Conservation (phyloP, 2,329 filamentous ascomycete species). For the Macrophomina pseudophaseolina region DNA sequence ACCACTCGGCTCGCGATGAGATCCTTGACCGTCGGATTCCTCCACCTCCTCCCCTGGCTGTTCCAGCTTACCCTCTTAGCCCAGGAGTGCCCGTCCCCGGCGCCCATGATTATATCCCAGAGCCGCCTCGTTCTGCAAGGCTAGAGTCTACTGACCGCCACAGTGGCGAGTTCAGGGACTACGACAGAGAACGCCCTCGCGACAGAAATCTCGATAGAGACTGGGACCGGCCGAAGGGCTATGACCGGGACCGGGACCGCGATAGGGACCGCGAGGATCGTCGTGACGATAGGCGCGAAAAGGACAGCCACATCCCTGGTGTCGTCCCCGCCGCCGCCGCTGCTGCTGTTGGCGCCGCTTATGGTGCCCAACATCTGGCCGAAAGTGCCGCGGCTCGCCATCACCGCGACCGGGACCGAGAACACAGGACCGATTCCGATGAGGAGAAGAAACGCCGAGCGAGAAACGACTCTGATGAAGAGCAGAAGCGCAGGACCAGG, state of each 20-base stretch:
- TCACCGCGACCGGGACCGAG: slow-evolving; percentile 13
- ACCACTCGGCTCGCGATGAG: slow-evolving; percentile 40
- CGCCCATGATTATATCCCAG: slow-evolving; percentile 23
- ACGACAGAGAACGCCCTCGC: slow-evolving; percentile 25
- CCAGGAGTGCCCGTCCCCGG: slow-evolving; percentile 1
- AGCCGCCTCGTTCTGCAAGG: slow-evolving; percentile 32
- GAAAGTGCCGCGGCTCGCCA: slow-evolving; percentile 25
- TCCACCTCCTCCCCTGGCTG: slow-evolving; percentile 7
- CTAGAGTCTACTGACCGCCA: slow-evolving; percentile 20
- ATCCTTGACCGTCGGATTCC: slow-evolving; percentile 45
- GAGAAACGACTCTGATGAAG: slow-evolving; percentile 32
- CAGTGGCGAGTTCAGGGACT: slow-evolving; percentile 26
- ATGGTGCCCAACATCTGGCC: slow-evolving; percentile 30
- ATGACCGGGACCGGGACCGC: slow-evolving; percentile 28
- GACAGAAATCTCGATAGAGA: slow-evolving; percentile 30
- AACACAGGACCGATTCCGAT: slow-evolving; percentile 29
- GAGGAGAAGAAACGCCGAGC: slow-evolving; percentile 34
- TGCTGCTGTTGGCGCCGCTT: slow-evolving; percentile 35
- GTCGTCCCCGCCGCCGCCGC: slow-evolving; percentile 30
- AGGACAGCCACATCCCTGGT: slow-evolving; percentile 26
- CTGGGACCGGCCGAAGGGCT: slow-evolving; percentile 25
- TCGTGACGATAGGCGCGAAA: slow-evolving; percentile 36
- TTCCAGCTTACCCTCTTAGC: slow-evolving; percentile 13
- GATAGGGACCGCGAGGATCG: slow-evolving; percentile 34
- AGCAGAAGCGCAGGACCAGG: slow-evolving; percentile 31